Base-by-base conservation (phyloP, 2,329 filamentous ascomycete genomes). In the Bipolaris zeicola region DNA sequence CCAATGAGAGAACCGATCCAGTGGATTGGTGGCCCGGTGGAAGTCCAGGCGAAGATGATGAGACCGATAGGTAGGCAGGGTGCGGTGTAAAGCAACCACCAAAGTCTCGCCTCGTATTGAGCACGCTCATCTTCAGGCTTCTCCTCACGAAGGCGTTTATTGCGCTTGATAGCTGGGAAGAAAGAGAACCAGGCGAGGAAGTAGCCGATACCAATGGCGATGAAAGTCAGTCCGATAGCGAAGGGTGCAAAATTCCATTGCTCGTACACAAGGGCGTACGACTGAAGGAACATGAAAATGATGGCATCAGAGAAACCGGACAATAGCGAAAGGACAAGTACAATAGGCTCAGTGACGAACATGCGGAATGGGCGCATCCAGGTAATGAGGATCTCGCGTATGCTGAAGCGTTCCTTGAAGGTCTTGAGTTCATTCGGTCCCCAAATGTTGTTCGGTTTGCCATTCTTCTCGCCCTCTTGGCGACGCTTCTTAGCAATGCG, bases 201-300 rank as follows among this genome's bases (percentile, higher is more conserved):
- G 66, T 92, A 92, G 2, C 88, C 88, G 22, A 90, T 65, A 44
- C 73, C 74, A 43, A 76, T 76, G 4, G 89, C 50, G 20, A 89
- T 81, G 70, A 91, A 89, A 0, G 85, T 72, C 11, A 90, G 78
- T 0, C 88, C 88, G 7, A 87, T 76, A 3, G 81, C 73, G 3
- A 86, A 77, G 7, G 82, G 79, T 20, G 76, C 76, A 63, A 91
- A 91, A 42, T 76, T 67, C 87, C 87, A 92, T 67, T 91, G 87
- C 8, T 78, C 74, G 66, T 90, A 89, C 2, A 92, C 88, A 1
- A 90, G 79, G 0, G 79, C 76, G 64, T 90, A 92, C 0, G 86
- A 89, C 71, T 91, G 87, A 51, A 91, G 85, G 71, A 89, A 90
- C 80, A 89, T 90, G 79, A 92, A 92, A 75, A 92, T 91, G 13